Conservation (phyloP, 768 basidiomycete genomes). For the Podaxis rugospora region DNA sequence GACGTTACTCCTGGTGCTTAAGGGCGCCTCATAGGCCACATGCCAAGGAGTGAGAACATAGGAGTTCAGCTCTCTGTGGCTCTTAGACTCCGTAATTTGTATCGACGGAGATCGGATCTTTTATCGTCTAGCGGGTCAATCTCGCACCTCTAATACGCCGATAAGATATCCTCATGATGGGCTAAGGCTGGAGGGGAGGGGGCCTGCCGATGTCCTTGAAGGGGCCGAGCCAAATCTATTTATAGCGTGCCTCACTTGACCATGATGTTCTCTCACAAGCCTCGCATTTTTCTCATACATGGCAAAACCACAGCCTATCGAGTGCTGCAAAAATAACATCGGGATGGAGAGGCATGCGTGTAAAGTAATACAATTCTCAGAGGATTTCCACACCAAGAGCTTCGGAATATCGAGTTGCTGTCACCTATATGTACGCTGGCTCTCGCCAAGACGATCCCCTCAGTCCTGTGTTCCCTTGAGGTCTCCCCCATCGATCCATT, state of each 20-base stretch:
- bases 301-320: slow-evolving; percentile 2
- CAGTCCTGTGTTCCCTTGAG: not conserved
- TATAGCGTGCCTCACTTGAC: slow-evolving; percentile 1
- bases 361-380: slow-evolving; percentile 1
- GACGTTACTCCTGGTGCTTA: not conserved
- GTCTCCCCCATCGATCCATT: not conserved
- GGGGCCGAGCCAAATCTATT: not conserved
- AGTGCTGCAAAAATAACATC: slow-evolving; percentile 6
- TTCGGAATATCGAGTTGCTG: not conserved
- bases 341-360: slow-evolving; percentile 1
- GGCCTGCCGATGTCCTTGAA: not conserved
- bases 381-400: slow-evolving; percentile 4
- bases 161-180: slow-evolving; percentile 1
- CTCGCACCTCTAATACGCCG: slow-evolving; percentile 2
- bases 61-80: not conserved
- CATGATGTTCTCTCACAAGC: not conserved
- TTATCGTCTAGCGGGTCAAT: not conserved
- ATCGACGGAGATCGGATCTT: not conserved
- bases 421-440: not conserved
- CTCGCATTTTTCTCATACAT: not conserved
- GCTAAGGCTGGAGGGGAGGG: not conserved
- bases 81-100: not conserved
- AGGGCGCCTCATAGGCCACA: not conserved
- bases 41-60: not conserved
- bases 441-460: not conserved